Evolutionary conservation across 495 filamentous ascomycete genomes (phyloP).

Genomic region (Penicillium desertorum): DNA sequence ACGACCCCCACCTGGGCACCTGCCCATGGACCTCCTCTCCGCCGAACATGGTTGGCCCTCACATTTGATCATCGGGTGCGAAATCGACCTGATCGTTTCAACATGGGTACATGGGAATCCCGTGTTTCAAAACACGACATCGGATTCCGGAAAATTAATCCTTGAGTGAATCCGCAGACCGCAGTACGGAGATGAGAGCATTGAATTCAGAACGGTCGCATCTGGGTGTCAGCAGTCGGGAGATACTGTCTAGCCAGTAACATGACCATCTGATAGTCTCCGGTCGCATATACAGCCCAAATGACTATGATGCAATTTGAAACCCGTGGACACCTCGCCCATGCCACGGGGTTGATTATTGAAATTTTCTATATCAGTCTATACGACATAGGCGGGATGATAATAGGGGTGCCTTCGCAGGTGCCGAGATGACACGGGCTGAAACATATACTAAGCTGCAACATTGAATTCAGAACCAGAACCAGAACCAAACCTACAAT

Average conservation of each 20-base stretch:
- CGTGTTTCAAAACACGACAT: background rate
- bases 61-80: slow-evolving; percentile 4
- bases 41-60: background rate
- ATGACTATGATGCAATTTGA: background rate
- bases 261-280: slow-evolving; percentile 1
- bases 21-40: background rate
- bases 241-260: background rate
- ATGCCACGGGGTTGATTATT: background rate
- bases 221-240: background rate
- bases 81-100: background rate
- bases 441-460: background rate
- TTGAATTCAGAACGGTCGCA: background rate
- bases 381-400: background rate
- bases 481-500: background rate
- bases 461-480: background rate
- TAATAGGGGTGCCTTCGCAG: background rate
- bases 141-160: background rate
- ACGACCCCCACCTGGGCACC: background rate
- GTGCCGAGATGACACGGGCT: background rate
- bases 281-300: slow-evolving; percentile 2
- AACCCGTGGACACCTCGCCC: background rate
- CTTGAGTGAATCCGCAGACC: background rate
- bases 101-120: background rate
- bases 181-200: background rate
- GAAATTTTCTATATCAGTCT: background rate